Base-by-base conservation (phyloP, 2,329 filamentous ascomycete genomes). In the Xenoacremonium recifei region DNA sequence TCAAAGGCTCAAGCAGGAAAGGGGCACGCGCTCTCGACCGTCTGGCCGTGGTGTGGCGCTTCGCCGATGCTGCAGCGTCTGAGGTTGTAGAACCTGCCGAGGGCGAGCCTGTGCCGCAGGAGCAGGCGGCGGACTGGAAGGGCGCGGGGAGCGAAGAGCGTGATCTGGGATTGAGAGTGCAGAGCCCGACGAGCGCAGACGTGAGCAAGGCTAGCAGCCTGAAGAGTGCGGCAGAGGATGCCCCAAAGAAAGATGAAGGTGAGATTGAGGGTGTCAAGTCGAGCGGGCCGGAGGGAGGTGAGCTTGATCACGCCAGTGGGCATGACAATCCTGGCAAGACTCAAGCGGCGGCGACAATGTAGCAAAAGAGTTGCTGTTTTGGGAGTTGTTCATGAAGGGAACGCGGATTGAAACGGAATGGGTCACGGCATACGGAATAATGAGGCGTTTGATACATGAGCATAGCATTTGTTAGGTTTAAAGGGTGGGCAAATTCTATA, bases 1-100 rank as follows among this genome's bases (percentile, higher is more conserved):
- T 99, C 64, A 96, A 96, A 63, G 93, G 93, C 1, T 91, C 86
- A 4, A 82, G 76, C 17, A 78, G 84, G 21, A 95, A 95, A 62
- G 93, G 93, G 0, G 85, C 85, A 1, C 76, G 84, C 32, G 89
- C 88, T 0, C 81, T 95, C 7, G 92, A 99, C 60, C 79, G 80
- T 30, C 71, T 97, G 18, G 84, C 88, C 10, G 87, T 97, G 0
- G 84, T 96, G 0, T 99, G 93, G 93, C 81, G 82, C 30, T 66
- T 67, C 2, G 65, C 64, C 0, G 61, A 57, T 4, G 58, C 55
- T 1, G 52, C 46, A 1, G 46, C 48, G 2, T 60, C 64, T 30
- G 59, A 61, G 18, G 70, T 83, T 38, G 72, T 68, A 1, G 81
- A 90, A 61, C 88, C 89, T 0, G 73, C 71, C 13, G 71, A 79